phyloP scores from a whole-genome alignment of 495 filamentous ascomycete genomes.

The Xanthoparmelia taractica region DNA sequence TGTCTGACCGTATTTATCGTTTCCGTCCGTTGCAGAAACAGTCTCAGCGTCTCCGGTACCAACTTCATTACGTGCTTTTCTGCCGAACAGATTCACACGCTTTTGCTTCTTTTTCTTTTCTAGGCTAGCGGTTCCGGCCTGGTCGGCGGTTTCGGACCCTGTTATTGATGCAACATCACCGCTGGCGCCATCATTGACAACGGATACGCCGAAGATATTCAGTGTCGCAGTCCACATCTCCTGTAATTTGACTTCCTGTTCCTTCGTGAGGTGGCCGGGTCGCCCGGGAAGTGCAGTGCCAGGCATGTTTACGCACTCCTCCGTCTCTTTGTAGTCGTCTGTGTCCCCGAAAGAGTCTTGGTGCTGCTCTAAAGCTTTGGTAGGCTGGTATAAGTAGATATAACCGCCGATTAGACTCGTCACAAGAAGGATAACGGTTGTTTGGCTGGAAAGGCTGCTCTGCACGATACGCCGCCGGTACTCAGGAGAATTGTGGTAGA shows the following conservation, averaged over 20 bases:
- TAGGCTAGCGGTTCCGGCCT: conserved; percentile 12
- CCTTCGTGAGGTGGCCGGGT: conserved; percentile 76
- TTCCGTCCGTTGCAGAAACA: conserved; percentile 43
- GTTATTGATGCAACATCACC: conserved; percentile 22
- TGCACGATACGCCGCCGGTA: neutral
- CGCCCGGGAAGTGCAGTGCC: conserved; percentile 58
- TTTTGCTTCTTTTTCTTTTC: conserved; percentile 62
- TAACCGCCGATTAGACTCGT: conserved; percentile 6
- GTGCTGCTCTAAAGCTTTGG: neutral
- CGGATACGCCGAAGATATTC: conserved; percentile 66
- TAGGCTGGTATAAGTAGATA: neutral
- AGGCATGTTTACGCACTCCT: conserved; percentile 30
- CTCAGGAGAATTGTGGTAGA: neutral
- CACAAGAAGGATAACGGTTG: neutral
- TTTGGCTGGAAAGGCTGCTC: conserved; percentile 7
- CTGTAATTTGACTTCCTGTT: conserved; percentile 81
- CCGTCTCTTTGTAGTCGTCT: neutral
- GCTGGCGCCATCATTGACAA: conserved; percentile 30
- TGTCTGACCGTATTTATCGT: conserved; percentile 89
- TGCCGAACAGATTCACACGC: conserved; percentile 40
- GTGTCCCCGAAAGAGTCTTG: neutral
- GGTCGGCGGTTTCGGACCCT: conserved; percentile 25
- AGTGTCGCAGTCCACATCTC: conserved; percentile 77
- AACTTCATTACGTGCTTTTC: conserved; percentile 53
- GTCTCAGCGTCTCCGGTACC: conserved; percentile 11